A percentile compares a stretch with the other conserved stretches of the same genome.
Conservation (phyloP, 768 basidiomycete species). For the Lactarius sanguifluus region DNA sequence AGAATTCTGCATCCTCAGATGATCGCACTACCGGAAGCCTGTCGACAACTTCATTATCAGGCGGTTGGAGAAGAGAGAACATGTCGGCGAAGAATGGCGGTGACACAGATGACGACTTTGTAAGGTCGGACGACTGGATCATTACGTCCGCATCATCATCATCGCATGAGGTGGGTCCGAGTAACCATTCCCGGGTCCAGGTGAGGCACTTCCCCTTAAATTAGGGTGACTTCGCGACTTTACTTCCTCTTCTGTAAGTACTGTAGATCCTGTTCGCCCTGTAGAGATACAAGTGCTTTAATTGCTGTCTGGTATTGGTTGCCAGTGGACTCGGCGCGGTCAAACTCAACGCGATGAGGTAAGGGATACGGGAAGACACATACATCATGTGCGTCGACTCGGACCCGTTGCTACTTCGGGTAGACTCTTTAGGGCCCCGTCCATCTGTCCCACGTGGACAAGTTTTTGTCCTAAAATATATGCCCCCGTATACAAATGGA, state of each 20-base stretch:
- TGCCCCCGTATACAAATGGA: no score
- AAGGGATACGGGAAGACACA: no score
- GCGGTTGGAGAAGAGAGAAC: slow-evolving; percentile 31
- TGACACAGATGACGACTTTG: slow-evolving; percentile 32
- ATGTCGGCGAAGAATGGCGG: slow-evolving; percentile 37
- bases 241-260: neutral
- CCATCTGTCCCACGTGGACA: no score
- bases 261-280: neutral
- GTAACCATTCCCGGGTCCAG: neutral
- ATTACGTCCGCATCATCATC: slow-evolving; percentile 31
- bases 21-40: slow-evolving; percentile 17
- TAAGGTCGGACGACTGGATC: slow-evolving; percentile 34
- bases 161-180: neutral
- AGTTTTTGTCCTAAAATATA: no score
- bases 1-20: slow-evolving; percentile 11
- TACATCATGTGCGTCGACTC: no score
- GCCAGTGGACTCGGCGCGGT: no score
- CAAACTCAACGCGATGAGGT: no score
- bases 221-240: neutral
- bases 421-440: no score
- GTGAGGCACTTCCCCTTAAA: no score
- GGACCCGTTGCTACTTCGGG: no score
- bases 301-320: no score
- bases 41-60: slow-evolving; percentile 1
- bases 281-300: neutral